Percentiles rank a stretch among this genome's conserved stretches.
Conservation (phyloP, 1,284 basidiomycete species). For the Ustilago shanxiensis region DNA sequence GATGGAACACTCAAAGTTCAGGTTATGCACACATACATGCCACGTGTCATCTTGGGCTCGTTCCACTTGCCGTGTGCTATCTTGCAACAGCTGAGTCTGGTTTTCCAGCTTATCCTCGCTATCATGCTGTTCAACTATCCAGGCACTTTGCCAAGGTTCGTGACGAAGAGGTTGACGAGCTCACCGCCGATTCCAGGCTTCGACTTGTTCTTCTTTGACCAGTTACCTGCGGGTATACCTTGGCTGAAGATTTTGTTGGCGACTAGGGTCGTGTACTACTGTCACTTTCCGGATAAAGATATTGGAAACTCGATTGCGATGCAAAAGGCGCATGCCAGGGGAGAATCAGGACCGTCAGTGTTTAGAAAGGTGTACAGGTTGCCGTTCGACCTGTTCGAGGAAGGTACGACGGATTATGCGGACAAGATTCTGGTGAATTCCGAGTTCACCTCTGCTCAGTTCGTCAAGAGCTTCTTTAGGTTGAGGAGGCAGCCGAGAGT, state of each 20-base stretch:
- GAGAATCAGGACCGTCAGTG: slow-evolving; percentile 49
- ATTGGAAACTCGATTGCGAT: slow-evolving; percentile 75
- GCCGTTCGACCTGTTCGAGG: slow-evolving; percentile 92
- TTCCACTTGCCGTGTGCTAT: slow-evolving; percentile 92
- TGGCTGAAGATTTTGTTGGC: slow-evolving; percentile 79
- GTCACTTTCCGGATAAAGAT: slow-evolving; percentile 88
- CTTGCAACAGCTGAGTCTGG: slow-evolving; percentile 84
- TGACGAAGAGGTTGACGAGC: slow-evolving; percentile 47
- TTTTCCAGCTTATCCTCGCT: slow-evolving; percentile 62
- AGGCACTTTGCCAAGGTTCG: slow-evolving; percentile 62
- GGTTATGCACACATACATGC: slow-evolving; percentile 80
- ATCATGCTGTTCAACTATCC: slow-evolving; percentile 67
- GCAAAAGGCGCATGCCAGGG: slow-evolving; percentile 68
- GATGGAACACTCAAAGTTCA: slow-evolving; percentile 82
- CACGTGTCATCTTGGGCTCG: slow-evolving; percentile 80
- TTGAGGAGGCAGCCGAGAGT: slow-evolving; percentile 78
- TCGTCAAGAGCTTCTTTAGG: slow-evolving; percentile 81
- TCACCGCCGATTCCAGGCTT: slow-evolving; percentile 69
- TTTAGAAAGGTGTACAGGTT: slow-evolving; percentile 76
- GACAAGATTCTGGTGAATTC: slow-evolving; percentile 94
- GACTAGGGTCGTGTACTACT: slow-evolving; percentile 92
- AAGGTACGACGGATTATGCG: slow-evolving; percentile 87
- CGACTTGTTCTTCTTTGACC: slow-evolving; percentile 94
- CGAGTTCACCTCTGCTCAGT: slow-evolving; percentile 79
- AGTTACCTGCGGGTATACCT: slow-evolving; percentile 90